Base-by-base conservation (phyloP, 495 filamentous ascomycete species). In the Xylona heveae region DNA sequence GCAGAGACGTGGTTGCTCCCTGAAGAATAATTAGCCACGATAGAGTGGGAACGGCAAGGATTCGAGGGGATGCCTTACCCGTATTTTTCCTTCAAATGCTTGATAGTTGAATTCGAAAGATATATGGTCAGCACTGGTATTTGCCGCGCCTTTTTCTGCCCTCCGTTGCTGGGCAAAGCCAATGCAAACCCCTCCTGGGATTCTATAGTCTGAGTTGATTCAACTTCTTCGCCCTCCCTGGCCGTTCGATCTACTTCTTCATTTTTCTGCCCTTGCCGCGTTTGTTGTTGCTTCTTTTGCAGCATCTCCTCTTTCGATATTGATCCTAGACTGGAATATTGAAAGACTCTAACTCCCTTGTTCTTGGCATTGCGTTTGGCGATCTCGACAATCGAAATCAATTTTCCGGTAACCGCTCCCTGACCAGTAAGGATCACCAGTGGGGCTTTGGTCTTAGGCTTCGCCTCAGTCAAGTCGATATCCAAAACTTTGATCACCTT, bases 361-460 rank as follows among this genome's bases (percentile, higher is more conserved):
- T 62, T 53, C n/a, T 36, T 50, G 26, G 79, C 52, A 18, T 66
- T 57, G 14, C 68, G 52, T 40, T 74, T 74, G 8, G 64, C 54
- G 10, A 78, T 66, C 49, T 79, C 74, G 19, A 60, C 57, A 15
- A 78, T 58, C 9, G 62, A 68, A 36, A 77, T 60, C 31, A 74
- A 53, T 45, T 80, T 81, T 39, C 52, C 47, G 4, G 63, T 55
- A 2, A 54, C 55, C 4, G 42, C 33, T 4, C 57, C 55, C 40
- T 64, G 66, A 16, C 70, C 66, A 36, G 58, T 55, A 10, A 78
- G 42, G 7, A 64, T 30, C 30, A 59, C 42, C 10, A 61, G 25
- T 5, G 19, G 34, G 2, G 56, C 41, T 30, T 54, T 53, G 4
- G 29, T 19, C 6, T 32, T 37, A 2, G 31, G 22, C 10, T 37